Evolutionary conservation across 305 asterid species (phyloP), one percentile per base, ranked within the genome.

Genomic region (Solanum chacoense): DNA sequence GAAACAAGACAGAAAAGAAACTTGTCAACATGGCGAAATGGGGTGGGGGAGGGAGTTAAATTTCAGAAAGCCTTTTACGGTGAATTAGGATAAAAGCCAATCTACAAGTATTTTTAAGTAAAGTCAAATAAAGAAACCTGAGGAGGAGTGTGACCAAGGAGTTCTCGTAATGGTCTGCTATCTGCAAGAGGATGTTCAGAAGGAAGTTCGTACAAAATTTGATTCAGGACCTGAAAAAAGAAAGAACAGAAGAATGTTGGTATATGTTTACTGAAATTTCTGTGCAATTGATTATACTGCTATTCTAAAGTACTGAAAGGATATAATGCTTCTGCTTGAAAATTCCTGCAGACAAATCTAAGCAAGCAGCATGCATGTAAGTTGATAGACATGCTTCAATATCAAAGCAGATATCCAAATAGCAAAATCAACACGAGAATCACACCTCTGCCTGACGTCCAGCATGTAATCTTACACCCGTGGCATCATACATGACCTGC

Each of bases 391-490:
- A 84, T 85, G 79, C 26, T 85, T 74, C 81, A 65, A 77, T 22
- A 37, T 69, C 18, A 76, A 50, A 4, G 79, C 73, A 88, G 78
- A 36, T 18, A 83, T 20, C 36, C 87, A 89, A 74, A 91, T 89
- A 87, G 88, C 85, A 88, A 87, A 78, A 76, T 50, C 42, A 31
- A 50, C 12, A 69, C 37, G 63, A 88, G 81, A 38, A 45, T 89
- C 94, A 76, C 77, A 97, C 98, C 99, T 96, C 99, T 77, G 99
- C 99, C 92, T 97, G 99, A 67, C 99, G 98, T 79, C 99, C 99
- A 87, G 98, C 99, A 22, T 97, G 99, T 87, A 96, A 92, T 90
- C 99, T 90, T 87, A 97, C 98, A 84, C 99, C 99, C 28, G 97
- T 95, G 75, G 99, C 99, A 89, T 97, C 99, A 88, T 96, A 97